Evolutionary conservation across 148 eudicot genomes (phyloP), one percentile per base, ranked within the genome.

Genomic region (Cornus kousa): DNA sequence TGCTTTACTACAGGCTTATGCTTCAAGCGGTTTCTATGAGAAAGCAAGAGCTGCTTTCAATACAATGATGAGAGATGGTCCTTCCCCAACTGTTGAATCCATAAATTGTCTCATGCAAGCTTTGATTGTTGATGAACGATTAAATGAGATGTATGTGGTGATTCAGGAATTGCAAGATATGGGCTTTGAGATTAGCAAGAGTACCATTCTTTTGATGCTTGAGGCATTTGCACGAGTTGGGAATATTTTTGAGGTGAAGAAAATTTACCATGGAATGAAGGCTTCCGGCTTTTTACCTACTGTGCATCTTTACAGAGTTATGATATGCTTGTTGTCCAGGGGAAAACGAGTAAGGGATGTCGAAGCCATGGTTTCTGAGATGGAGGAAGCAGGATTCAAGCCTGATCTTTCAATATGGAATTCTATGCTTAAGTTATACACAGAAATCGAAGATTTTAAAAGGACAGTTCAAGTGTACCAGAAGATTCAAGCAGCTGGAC

Each of bases 51-150:
- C 99, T 86, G 98, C 95, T 83, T 97, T 97, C 75, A 89, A 84
- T 86, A 97, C 97, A 74, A 94, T 97, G 99, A 94, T 91, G 99
- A 97, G 85, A 85, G 98, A 94, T 28, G 99, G 99, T 71, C 99
- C 98, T 79, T 84, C 91, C 24, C 99, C 98, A 71, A 97, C 90
- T 31, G 90, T 90, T 66, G 99, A 91, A 22, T 88, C 95, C n/a
- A 88, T 94, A 28, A 94, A 97, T 72, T 68, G 76, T 68, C 85
- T 97, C 82, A 80, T 97, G 92, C 95, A 90, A 82, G 97, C 99
- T 78, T 85, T 97, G 78, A 85, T 97, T 77, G 92, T 90, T 70
- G 94, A 90, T 77, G 89, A 83, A 77, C 89, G 99, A 85, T 81
- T 97, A 75, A 84, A 87, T 74, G 98, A 97, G 83, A 88, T 97